These are phyloP conservation scores for Chrysosphaeria jannelii DNA, from an alignment of 2,329 filamentous ascomycete genomes.

Conservation along the genomic window DNA sequence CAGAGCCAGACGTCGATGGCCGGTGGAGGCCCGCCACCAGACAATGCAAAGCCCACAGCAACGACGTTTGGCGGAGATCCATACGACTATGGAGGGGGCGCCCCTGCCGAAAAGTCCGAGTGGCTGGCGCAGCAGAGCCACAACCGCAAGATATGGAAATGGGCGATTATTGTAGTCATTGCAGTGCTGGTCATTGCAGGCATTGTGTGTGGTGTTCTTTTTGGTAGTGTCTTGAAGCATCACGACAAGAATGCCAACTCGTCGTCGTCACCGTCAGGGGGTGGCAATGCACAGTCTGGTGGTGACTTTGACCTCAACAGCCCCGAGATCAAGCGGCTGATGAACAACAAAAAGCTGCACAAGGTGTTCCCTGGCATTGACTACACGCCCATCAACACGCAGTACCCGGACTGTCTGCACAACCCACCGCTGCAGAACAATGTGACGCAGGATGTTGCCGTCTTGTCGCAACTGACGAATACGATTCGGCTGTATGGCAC, in stretches of 20 bases:
- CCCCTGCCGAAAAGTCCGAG: slow-evolving; percentile 28
- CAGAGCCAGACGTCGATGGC: too few species aligned
- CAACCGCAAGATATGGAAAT: slow-evolving; percentile 34
- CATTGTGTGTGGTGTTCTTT: slow-evolving; percentile 44
- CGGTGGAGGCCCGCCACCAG: slow-evolving; percentile 5
- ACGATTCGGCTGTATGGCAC: slow-evolving; percentile 74
- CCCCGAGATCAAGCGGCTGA: slow-evolving; percentile 38
- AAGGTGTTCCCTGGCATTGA: slow-evolving; percentile 89
- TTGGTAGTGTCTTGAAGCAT: slow-evolving; percentile 33
- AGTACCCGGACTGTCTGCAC: slow-evolving; percentile 57
- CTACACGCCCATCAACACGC: slow-evolving; percentile 74
- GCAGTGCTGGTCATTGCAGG: slow-evolving; percentile 34
- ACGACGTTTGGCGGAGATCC: too few species aligned
- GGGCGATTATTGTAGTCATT: slow-evolving; percentile 34
- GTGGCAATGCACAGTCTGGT: slow-evolving; percentile 29
- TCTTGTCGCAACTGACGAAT: slow-evolving; percentile 72
- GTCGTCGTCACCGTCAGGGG: slow-evolving; percentile 18
- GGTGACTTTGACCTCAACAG: slow-evolving; percentile 49
- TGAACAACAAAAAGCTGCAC: slow-evolving; percentile 59
- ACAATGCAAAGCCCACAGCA: too few species aligned
- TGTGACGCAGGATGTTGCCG: slow-evolving; percentile 66
- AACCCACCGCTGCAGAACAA: slow-evolving; percentile 78
- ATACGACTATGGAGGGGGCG: slow-evolving; percentile 4
- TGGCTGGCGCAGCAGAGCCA: slow-evolving; percentile 29
- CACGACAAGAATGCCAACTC: slow-evolving; percentile 9